Conservation (phyloP, 2,329 filamentous ascomycete genomes). For the Neofusicoccum ribis region DNA sequence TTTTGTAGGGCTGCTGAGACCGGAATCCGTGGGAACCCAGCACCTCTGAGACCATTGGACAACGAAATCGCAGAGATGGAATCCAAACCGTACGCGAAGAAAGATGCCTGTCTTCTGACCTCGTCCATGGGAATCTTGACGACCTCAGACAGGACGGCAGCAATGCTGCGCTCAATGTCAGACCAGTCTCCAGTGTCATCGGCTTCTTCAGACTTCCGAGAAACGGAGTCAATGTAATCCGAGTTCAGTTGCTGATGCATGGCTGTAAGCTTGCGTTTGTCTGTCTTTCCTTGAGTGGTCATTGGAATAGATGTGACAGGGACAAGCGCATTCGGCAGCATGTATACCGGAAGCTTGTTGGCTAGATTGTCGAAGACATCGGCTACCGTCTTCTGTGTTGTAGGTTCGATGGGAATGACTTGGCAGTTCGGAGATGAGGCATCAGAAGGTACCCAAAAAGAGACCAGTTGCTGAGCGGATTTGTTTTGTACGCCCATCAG, state of each 20-base stretch:
- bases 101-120: conserved; percentile 67
- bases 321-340: conserved; percentile 74
- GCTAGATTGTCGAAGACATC: conserved; percentile 58
- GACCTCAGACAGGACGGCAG: conserved; percentile 53
- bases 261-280: conserved; percentile 56
- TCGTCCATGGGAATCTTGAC: conserved; percentile 47
- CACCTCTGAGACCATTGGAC: conserved; percentile 56
- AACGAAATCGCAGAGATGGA: conserved; percentile 78
- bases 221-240: conserved; percentile 46
- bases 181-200: conserved; percentile 51
- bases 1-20: conserved; percentile 71
- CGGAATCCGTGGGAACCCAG: conserved; percentile 53
- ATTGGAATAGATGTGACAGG: conserved; percentile 69
- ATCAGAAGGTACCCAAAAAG: conserved; percentile 64
- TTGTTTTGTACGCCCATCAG: conserved; percentile 49
- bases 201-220: conserved; percentile 33
- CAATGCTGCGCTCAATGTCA: conserved; percentile 57
- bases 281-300: conserved; percentile 73
- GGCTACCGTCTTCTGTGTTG: conserved; percentile 27
- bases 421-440: conserved; percentile 31
- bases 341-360: conserved; percentile 67
- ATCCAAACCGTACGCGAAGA: conserved; percentile 78
- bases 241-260: conserved; percentile 51
- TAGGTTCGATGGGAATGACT: conserved; percentile 40
- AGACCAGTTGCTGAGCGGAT: conserved; percentile 57